These are phyloP conservation scores for Plantago elongata DNA, from an alignment of 257 asterid species.

Conservation along the genomic window DNA sequence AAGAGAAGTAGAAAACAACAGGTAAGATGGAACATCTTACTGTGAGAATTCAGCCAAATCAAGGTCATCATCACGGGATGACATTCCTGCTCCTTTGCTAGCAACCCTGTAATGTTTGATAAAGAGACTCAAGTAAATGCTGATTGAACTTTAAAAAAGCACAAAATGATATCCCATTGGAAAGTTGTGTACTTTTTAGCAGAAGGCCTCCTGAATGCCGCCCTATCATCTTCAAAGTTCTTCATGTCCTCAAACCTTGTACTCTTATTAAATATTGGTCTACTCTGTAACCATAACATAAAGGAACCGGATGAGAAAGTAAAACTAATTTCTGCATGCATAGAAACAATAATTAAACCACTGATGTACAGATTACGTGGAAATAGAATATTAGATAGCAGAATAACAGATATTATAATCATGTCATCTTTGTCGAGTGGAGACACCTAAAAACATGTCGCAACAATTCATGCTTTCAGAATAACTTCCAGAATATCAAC, in stretches of 20 bases:
- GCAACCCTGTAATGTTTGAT: conserved; percentile 39
- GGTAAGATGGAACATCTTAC: conserved; percentile 26
- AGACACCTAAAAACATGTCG: too few relatives aligned
- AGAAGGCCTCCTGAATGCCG: conserved; percentile 58
- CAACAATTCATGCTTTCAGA: too few relatives aligned
- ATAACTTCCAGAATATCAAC: too few relatives aligned
- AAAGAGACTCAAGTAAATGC: conserved; percentile 13
- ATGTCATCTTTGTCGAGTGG: too few relatives aligned
- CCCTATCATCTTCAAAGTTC: conserved; percentile 68
- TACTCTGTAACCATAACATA: conserved; percentile 56
- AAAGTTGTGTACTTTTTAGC: conserved; percentile 39
- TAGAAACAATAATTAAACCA: too few relatives aligned
- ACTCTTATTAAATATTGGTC: conserved; percentile 92
- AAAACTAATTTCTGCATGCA: too few relatives aligned
- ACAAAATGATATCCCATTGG: neutral
- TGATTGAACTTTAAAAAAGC: conserved; percentile 8
- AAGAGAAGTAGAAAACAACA: neutral
- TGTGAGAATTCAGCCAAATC: conserved; percentile 56
- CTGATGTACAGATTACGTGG: too few relatives aligned
- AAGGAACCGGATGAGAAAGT: conserved; percentile 11
- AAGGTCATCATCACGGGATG: conserved; percentile 78
- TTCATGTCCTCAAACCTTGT: conserved; percentile 98
- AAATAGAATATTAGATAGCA: too few relatives aligned
- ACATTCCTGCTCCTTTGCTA: conserved; percentile 60
- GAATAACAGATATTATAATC: too few relatives aligned